Evolutionary conservation across 495 filamentous ascomycete genomes (phyloP), one percentile per base, ranked within the genome.

Genomic region (Xylaria intraflava): DNA sequence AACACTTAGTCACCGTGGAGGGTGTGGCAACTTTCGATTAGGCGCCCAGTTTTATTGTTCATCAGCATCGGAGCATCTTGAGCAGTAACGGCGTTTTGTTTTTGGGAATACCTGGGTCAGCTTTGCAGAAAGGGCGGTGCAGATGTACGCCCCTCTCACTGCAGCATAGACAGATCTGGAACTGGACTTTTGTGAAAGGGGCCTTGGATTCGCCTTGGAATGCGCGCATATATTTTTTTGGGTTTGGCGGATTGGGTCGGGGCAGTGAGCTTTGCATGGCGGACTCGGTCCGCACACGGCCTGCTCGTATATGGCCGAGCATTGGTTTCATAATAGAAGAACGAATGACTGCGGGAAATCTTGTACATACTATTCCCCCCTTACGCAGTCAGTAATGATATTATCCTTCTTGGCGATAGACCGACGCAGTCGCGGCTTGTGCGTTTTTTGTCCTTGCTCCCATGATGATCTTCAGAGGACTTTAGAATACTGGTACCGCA

Each of bases 1-100:
- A 66, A 58, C 58, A 61, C 36, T 33, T 62, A 62, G 51, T 64
- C 53, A 58, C 51, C 53, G 22, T 10, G 49, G 51, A 59, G 51
- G 38, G 39, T 39, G 53, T n/a, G 39, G 46, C 23, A 43, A 48
- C 49, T 49, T 36, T 23, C 46, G 42, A 54, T 35, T 14, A 2
- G 41, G 20, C 33, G 17, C 19, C 36, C 5, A 48, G 22, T 17
- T 48, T 27, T 43, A 42, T 42, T 29, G 33, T 55, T 55, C 35
- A 19, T 23, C 7, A 43, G 53, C 53, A 56, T 56, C 1, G 46
- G 46, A 50, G 53, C 53, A 56, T 50, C 35, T 30, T 40, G n/a
- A 26, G 52, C 23, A 23, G 39, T 39, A 35, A 45, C 7, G 53
- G 53, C 53, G 53, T 49, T 56, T 45, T 39, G 40, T 20, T 49